These are phyloP conservation scores for Penicillium angulare DNA, from an alignment of 495 filamentous ascomycete species.

Conservation along the genomic window DNA sequence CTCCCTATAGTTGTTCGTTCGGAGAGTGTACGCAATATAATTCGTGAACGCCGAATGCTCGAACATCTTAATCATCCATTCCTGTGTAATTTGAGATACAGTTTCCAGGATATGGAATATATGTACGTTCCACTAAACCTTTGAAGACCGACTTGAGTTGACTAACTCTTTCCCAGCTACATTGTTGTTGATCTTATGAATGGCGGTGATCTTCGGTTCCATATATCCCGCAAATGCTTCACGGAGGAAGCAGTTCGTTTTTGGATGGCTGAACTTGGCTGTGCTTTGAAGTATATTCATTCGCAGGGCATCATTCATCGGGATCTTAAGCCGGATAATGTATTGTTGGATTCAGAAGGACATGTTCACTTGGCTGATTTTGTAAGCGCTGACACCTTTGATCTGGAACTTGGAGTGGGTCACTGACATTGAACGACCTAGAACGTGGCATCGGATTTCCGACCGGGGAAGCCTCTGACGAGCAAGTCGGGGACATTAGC, in stretches of 20 bases:
- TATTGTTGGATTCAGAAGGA: constrained; percentile 87
- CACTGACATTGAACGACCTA: constrained; percentile 35
- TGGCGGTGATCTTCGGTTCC: constrained; percentile 93
- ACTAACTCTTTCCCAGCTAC: constrained; percentile 61
- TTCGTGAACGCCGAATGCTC: constrained; percentile 94
- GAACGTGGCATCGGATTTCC: constrained; percentile 96
- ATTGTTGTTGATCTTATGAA: constrained; percentile 98
- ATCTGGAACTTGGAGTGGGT: neutral
- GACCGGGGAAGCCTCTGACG: constrained; percentile 75
- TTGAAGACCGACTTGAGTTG: no score
- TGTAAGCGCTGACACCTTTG: constrained; percentile 52
- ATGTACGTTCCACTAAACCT: constrained; percentile 83
- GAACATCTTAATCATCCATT: constrained; percentile 97
- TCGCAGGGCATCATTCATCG: constrained; percentile 90
- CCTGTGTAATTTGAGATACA: constrained; percentile 97
- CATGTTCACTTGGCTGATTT: constrained; percentile 98
- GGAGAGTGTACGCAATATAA: constrained; percentile 97
- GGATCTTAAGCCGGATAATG: constrained; percentile 97
- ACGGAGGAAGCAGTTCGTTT: constrained; percentile 96
- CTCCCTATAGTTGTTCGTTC: constrained; percentile 79
- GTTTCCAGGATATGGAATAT: constrained; percentile 98
- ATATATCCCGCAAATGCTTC: constrained; percentile 96
- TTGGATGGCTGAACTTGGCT: constrained; percentile 93
- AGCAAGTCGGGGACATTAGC: constrained; percentile 97
- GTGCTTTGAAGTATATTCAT: constrained; percentile 90